phyloP scores from a whole-genome alignment of 345 rosid genomes.

The Gossypium thurberi region DNA sequence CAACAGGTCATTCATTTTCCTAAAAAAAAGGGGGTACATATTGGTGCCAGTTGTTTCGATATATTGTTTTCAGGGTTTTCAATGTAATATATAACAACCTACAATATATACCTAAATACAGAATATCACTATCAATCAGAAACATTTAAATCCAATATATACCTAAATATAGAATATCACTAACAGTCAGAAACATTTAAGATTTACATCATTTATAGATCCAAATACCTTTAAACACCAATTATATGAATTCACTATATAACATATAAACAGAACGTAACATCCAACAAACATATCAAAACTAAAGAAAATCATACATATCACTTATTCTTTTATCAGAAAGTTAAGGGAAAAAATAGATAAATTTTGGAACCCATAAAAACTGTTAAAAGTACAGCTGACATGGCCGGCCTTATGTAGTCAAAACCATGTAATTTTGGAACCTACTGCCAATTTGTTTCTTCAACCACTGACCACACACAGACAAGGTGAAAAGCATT shows the following conservation, averaged over 20 bases:
- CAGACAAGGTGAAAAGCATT: background rate
- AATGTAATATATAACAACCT: background rate
- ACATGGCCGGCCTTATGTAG: background rate
- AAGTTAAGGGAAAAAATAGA: background rate
- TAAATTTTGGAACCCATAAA: background rate
- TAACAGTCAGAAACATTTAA: background rate
- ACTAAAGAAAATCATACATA: background rate
- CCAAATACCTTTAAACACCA: background rate
- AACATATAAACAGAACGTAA: background rate
- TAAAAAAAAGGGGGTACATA: background rate
- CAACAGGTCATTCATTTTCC: background rate
- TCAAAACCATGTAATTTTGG: background rate
- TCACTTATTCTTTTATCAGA: background rate
- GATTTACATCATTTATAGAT: background rate
- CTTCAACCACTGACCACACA: background rate
- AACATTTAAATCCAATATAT: background rate
- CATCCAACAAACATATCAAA: background rate
- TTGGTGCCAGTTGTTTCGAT: background rate
- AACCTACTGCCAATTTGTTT: background rate
- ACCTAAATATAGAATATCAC: background rate
- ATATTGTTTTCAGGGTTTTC: background rate
- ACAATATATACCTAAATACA: background rate
- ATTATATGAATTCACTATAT: background rate
- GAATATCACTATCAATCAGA: background rate
- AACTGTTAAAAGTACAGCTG: background rate